Conservation (phyloP, 108 stramenopile genomes). For the Pseudonitzschia delicatissima region DNA sequence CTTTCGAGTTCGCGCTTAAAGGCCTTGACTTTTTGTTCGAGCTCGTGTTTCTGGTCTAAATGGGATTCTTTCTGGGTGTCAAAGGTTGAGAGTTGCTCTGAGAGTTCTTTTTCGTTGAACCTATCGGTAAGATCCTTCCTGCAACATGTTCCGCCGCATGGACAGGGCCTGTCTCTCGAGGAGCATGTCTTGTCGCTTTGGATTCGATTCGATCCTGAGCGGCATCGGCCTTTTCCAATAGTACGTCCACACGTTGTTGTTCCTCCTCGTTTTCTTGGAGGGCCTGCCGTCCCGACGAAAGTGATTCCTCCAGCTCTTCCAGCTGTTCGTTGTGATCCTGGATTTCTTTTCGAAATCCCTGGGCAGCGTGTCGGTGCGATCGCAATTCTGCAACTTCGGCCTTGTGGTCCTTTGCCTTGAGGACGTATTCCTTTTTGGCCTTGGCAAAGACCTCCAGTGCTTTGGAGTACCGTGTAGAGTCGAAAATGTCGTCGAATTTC, state of each 20-base stretch:
- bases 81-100: conserved; percentile 58
- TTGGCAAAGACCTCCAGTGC: conserved; percentile 93
- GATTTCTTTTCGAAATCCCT: conserved; percentile 68
- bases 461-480: conserved; percentile 86
- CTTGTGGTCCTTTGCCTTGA: conserved; percentile 76
- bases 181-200: neutral
- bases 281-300: conserved; percentile 28
- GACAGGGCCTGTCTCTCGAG: neutral
- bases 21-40: conserved; percentile 22
- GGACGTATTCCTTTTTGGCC: conserved; percentile 65
- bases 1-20: conserved; percentile 30
- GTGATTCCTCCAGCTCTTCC: conserved; percentile 71
- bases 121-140: conserved; percentile 63
- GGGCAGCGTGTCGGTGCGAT: conserved; percentile 79
- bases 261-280: conserved; percentile 43
- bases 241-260: conserved; percentile 32
- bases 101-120: conserved; percentile 49
- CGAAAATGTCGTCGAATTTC: conserved; percentile 99
- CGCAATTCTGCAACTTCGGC: conserved; percentile 77
- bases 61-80: conserved; percentile 39
- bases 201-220: conserved; percentile 35
- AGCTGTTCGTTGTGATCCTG: conserved; percentile 54
- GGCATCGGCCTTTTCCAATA: conserved; percentile 13
- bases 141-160: conserved; percentile 44
- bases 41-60: conserved; percentile 27